Percentiles rank a stretch among this genome's conserved stretches.
These are phyloP conservation scores for Periconia digitata DNA, from an alignment of 2,329 filamentous ascomycete genomes.

Conservation along the genomic window DNA sequence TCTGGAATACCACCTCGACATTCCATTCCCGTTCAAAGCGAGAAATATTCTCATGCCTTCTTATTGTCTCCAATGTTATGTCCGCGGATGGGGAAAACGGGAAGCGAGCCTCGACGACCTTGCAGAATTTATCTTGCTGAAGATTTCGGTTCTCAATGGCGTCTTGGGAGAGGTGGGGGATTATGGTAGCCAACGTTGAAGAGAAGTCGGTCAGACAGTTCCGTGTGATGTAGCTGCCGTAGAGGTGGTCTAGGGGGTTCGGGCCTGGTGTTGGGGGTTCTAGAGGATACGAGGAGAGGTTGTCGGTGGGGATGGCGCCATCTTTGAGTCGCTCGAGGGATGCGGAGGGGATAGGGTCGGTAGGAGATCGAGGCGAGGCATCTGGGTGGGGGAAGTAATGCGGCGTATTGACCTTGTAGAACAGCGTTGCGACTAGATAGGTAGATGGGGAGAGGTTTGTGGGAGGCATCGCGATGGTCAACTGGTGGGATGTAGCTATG, in stretches of 20 bases:
- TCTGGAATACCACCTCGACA: slow-evolving; percentile 78
- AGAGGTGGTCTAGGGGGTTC: slow-evolving; percentile 57
- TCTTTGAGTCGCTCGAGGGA: slow-evolving; percentile 40
- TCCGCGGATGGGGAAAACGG: slow-evolving; percentile 56
- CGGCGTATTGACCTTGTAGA: slow-evolving; percentile 38
- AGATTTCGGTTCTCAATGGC: slow-evolving; percentile 55
- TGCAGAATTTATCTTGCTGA: slow-evolving; percentile 61
- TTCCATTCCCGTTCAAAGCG: slow-evolving; percentile 87
- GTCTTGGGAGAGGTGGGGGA: slow-evolving; percentile 53
- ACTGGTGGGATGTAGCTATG: no score
- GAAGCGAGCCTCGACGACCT: slow-evolving; percentile 67
- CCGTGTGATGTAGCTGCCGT: slow-evolving; percentile 57
- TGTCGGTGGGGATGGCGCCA: slow-evolving; percentile 54
- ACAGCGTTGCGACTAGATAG: slow-evolving; percentile 41
- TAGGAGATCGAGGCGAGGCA: slow-evolving; percentile 41
- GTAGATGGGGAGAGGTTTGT: slow-evolving; percentile 6
- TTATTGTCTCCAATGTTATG: slow-evolving; percentile 64
- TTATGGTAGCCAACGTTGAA: slow-evolving; percentile 52
- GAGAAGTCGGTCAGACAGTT: slow-evolving; percentile 59
- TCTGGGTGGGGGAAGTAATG: slow-evolving; percentile 52
- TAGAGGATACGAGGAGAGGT: slow-evolving; percentile 56
- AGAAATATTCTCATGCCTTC: slow-evolving; percentile 78
- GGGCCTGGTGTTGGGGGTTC: slow-evolving; percentile 58
- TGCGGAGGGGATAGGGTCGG: slow-evolving; percentile 33
- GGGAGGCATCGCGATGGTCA: background rate